phyloP scores from a whole-genome alignment of 768 basidiomycete species.

The Leucocoprinus birnbaumii region DNA sequence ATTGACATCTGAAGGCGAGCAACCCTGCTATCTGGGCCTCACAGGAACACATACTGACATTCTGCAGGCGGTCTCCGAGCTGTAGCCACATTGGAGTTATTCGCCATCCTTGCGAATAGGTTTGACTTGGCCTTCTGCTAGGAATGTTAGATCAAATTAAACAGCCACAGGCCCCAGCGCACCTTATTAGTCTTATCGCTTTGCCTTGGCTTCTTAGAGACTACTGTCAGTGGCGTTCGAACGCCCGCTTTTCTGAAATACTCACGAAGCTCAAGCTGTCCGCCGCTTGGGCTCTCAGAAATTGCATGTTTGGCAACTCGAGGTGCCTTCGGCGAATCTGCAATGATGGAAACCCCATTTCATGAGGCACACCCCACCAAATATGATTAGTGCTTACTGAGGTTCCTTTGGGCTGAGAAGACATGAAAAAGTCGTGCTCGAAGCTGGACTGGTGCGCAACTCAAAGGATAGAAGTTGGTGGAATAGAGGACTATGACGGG shows the following conservation, averaged over 20 bases:
- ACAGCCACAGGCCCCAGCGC: neutral
- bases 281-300: neutral
- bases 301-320: constrained; percentile 4
- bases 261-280: constrained; percentile 3
- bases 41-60: constrained; percentile 9
- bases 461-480: neutral
- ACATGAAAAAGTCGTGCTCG: neutral
- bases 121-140: constrained; percentile 1
- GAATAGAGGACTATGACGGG: neutral
- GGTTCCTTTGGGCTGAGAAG: neutral
- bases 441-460: neutral
- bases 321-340: neutral
- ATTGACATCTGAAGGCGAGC: neutral
- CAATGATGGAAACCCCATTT: neutral
- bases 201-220: neutral
- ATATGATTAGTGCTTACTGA: neutral
- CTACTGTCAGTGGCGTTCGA: neutral
- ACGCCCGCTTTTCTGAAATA: neutral
- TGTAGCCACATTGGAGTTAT: constrained; percentile 1
- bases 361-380: neutral
- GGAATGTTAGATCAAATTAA: neutral
- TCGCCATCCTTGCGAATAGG: neutral
- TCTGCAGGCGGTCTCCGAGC: constrained; percentile 7
- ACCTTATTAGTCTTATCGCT: constrained; percentile 8
- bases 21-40: neutral